Evolutionary conservation across 1,284 basidiomycete genomes (phyloP).

Genomic region (Pascua guehoae): DNA sequence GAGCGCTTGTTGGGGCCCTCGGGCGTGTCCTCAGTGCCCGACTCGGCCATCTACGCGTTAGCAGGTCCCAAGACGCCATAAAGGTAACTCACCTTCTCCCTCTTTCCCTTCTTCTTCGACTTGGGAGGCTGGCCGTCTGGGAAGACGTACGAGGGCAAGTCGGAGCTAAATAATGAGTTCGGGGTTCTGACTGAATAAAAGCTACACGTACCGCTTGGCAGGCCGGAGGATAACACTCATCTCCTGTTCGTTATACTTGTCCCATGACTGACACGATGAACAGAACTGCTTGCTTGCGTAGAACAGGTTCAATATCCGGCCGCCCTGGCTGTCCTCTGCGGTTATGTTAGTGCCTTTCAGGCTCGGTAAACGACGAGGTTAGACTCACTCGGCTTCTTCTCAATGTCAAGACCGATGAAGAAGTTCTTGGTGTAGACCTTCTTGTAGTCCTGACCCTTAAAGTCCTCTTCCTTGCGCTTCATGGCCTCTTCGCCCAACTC

Average conservation of each 20-base stretch:
- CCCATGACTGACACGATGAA: constrained; percentile 93
- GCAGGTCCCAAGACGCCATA: too few relatives aligned
- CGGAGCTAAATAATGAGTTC: constrained; percentile 23
- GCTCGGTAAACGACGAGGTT: constrained; percentile 33
- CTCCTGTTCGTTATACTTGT: constrained; percentile 83
- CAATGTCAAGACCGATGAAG: constrained; percentile 91
- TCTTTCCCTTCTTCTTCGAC: constrained; percentile 46
- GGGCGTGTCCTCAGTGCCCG: constrained; percentile 28
- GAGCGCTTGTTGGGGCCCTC: constrained; percentile 44
- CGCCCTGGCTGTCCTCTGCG: constrained; percentile 41
- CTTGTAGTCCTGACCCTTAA: constrained; percentile 70
- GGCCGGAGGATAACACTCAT: constrained; percentile 96
- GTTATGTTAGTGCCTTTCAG: constrained; percentile 16
- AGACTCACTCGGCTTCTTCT: constrained; percentile 77
- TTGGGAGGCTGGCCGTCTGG: constrained; percentile 42
- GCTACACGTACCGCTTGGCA: constrained; percentile 71
- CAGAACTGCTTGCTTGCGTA: constrained; percentile 96
- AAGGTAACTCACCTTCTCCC: constrained; percentile 29
- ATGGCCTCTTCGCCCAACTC: constrained; percentile 69
- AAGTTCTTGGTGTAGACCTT: constrained; percentile 89
- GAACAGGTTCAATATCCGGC: constrained; percentile 84
- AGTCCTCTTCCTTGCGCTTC: constrained; percentile 74
- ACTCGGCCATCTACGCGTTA: background rate
- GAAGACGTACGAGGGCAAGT: constrained; percentile 43
- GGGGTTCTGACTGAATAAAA: background rate